Percentiles rank a stretch among this genome's conserved stretches.
phyloP scores from a whole-genome alignment of 176 grass and related monocot genomes.

The Juncus effusus region DNA sequence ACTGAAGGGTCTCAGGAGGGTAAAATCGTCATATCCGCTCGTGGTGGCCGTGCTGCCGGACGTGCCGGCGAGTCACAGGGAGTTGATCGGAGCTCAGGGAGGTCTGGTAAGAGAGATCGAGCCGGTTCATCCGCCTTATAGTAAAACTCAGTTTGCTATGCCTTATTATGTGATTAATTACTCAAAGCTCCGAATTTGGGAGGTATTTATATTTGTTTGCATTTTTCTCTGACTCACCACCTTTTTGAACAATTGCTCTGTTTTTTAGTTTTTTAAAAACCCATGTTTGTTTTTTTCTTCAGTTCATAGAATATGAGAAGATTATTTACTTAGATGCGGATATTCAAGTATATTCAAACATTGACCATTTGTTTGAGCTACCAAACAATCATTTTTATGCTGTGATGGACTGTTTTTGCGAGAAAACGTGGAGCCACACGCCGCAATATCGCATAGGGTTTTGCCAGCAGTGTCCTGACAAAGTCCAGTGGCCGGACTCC shows the following conservation, averaged over 20 bases:
- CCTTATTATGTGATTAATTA: slow-evolving; percentile 94
- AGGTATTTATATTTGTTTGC: slow-evolving; percentile 26
- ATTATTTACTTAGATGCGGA: slow-evolving; percentile 80
- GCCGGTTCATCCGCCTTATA: slow-evolving; percentile 64
- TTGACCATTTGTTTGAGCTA: slow-evolving; percentile 64
- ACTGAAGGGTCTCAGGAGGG: slow-evolving; percentile 62
- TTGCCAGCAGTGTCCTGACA: slow-evolving; percentile 64
- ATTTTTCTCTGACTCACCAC: no score
- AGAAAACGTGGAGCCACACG: slow-evolving; percentile 90
- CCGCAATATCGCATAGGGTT: slow-evolving; percentile 63
- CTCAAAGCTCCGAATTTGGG: slow-evolving; percentile 96
- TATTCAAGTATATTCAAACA: slow-evolving; percentile 65
- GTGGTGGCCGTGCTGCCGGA: slow-evolving; percentile 74
- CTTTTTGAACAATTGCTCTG: no score
- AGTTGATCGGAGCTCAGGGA: slow-evolving; percentile 34
- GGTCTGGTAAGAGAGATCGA: slow-evolving; percentile 68
- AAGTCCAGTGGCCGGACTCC: slow-evolving; percentile 40
- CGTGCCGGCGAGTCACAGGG: slow-evolving; percentile 49
- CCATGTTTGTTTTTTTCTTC: neutral
- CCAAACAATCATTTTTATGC: slow-evolving; percentile 45
- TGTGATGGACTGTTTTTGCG: slow-evolving; percentile 85
- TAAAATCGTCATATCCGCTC: slow-evolving; percentile 43
- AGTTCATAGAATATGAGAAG: slow-evolving; percentile 75
- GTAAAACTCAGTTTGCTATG: slow-evolving; percentile 75
- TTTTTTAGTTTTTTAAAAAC: no score